phyloP scores from a whole-genome alignment of 176 grass and related monocot genomes.

The Cenchrus purpureus region DNA sequence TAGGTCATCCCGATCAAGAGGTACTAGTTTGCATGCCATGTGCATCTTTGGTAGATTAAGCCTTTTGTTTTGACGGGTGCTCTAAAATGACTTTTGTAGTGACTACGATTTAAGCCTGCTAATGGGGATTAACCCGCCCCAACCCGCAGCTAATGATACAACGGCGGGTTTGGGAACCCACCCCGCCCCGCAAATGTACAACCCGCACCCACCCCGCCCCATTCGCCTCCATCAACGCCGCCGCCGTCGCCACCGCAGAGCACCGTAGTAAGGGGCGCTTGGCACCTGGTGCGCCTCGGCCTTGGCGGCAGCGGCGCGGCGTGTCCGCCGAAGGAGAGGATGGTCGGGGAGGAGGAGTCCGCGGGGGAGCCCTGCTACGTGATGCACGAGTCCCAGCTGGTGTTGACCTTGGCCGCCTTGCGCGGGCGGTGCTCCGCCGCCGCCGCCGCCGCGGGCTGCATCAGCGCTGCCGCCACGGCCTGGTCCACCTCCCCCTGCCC shows the following conservation, averaged over 20 bases:
- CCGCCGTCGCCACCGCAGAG: slow-evolving; percentile 33
- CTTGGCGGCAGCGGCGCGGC: too few relatives aligned
- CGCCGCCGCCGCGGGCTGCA: background rate
- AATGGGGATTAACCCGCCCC: too few relatives aligned
- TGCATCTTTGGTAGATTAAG: too few relatives aligned
- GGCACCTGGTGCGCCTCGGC: slow-evolving; percentile 17
- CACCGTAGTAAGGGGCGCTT: slow-evolving; percentile 38
- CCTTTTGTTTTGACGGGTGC: too few relatives aligned
- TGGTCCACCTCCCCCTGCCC: slow-evolving; percentile 57
- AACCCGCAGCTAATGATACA: too few relatives aligned
- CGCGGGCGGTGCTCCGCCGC: slow-evolving; percentile 49
- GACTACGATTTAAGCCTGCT: too few relatives aligned
- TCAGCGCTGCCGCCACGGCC: slow-evolving; percentile 2
- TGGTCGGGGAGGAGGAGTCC: slow-evolving; percentile 72
- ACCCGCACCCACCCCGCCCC: too few relatives aligned
- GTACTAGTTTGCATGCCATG: too few relatives aligned
- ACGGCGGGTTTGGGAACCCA: too few relatives aligned
- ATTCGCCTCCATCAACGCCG: background rate
- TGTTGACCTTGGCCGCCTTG: slow-evolving; percentile 59
- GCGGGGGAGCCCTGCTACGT: slow-evolving; percentile 79
- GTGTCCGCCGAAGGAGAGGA: slow-evolving; percentile 73
- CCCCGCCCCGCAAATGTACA: too few relatives aligned
- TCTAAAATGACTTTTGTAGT: too few relatives aligned
- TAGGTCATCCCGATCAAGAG: too few relatives aligned
- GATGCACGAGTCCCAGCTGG: slow-evolving; percentile 91